Conservation (phyloP, 495 filamentous ascomycete genomes). For the Monascus purpureus region DNA sequence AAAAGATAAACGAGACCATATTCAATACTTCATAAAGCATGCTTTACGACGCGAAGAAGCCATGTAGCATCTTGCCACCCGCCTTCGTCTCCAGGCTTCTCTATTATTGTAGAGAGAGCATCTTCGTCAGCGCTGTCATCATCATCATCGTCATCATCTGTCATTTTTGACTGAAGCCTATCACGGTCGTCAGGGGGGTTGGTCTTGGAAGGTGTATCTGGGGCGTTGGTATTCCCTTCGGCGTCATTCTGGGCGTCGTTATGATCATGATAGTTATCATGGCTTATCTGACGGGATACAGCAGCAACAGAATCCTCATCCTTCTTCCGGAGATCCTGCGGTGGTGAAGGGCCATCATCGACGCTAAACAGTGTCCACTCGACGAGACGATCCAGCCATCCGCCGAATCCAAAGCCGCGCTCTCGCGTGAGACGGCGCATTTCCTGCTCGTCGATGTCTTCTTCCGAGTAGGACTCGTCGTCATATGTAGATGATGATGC, state of each 20-base stretch:
- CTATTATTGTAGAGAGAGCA: conserved; percentile 14
- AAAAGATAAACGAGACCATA: too few species aligned
- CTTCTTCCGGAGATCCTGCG: background rate
- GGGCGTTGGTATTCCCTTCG: too few species aligned
- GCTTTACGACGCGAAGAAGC: conserved; percentile 65
- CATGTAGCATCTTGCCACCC: conserved; percentile 78
- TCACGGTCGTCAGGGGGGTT: too few species aligned
- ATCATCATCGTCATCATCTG: conserved; percentile 20
- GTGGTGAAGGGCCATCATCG: conserved; percentile 26
- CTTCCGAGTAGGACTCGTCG: conserved; percentile 6
- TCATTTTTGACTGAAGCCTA: too few species aligned
- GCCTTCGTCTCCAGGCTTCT: conserved; percentile 34
- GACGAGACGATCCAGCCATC: conserved; percentile 61
- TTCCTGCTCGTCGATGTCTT: conserved; percentile 31
- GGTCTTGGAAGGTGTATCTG: too few species aligned
- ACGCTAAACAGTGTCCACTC: conserved; percentile 69
- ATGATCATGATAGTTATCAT: too few species aligned
- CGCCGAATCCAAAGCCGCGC: conserved; percentile 53
- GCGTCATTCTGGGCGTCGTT: too few species aligned
- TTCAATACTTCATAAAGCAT: too few species aligned
- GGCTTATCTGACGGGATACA: too few species aligned
- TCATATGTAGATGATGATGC: background rate
- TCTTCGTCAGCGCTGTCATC: conserved; percentile 6
- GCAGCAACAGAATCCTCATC: too few species aligned
- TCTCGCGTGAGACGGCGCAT: conserved; percentile 33